Evolutionary conservation across 805 yeast genomes (phyloP), one percentile per base, ranked within the genome.

Genomic region (Starmerella kuoi): DNA sequence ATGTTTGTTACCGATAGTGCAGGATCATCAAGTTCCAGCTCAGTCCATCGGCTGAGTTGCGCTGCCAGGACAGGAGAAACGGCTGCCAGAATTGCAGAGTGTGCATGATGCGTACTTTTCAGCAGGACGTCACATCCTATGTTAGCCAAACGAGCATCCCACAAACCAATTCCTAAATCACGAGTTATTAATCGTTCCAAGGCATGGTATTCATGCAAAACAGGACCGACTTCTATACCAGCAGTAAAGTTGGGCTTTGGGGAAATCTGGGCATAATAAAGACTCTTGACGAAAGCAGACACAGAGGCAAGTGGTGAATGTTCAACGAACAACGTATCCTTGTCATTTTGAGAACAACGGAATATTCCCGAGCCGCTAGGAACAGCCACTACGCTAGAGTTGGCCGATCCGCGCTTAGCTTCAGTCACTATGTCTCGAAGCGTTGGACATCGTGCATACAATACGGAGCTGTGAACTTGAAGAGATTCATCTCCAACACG

Each of bases 391-490:
- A 40, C 32, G 12, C 32, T 15, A 14, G 22, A 19, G 15, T 14
- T n/a, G n/a, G 22, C 14, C 17, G 3, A 5, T 15, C 15, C n/a
- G 17, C 14, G 15, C 19, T 11, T 9, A 20, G 8, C 6, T n/a
- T 17, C 14, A 17, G 22, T 33, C 3, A 44, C n/a, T 5, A 47
- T 33, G 4, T 35, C 34, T 18, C 38, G 35, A 3, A 52, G 33
- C 1, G 44, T 34, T 5, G 56, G 54, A 38, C 53, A 51, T 8
- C 56, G 40, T 12, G 49, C 55, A 11, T 35, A 40, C 12, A 52
- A 31, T 6, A 51, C 38, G 2, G 51, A 47, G 1, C 27, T 7
- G 30, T 49, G 52, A 4, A 46, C 49, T 8, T 27, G 31, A 2
- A 48, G 22, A 5, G 6, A 7, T 11, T 21, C 5, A 18, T 31